Evolutionary conservation across 306 rosid species (phyloP), one percentile per base, ranked within the genome.

Genomic region (Castanospermum australe): DNA sequence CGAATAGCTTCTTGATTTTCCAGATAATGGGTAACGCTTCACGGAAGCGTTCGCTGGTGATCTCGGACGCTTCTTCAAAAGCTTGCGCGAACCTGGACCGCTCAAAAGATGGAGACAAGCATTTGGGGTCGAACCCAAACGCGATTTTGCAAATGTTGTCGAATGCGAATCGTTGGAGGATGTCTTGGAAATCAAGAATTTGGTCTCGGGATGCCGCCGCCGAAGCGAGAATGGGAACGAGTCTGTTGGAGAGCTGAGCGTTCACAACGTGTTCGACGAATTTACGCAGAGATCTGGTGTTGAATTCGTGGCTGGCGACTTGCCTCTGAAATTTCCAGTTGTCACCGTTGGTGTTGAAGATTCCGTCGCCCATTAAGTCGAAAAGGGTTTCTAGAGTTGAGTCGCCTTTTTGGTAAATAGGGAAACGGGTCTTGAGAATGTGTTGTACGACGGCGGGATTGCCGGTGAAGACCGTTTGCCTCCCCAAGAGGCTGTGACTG

Each of bases 101-200:
- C 2, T 87, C 84, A 1, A 70, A 55, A 8, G 92, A 89, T 6
- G 88, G 84, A 0, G 80, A 64, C 5, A 94, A 45, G 81, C 89
- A 87, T 1, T 76, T 86, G 0, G 97, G 92, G 24, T 94, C 94
- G 39, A 82, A 86, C 1, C 97, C 97, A 1, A 94, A 89, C 8
- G 94, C 93, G 30, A 92, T 90, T 30, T 73, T 81, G 78, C 97
- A 85, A 14, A 92, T 87, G 76, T 90, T 94, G 44, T 94, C 97
- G 45, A 94, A 90, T 0, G 92, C 86, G 30, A 94, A 92, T 1
- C 97, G 81, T 44, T 92, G 94, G 11, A 93, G 90, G 42, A 92
- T 84, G 47, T 92, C 94, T 65, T 92, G 94, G 50, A 94, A 81
- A 70, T 92, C 97, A 0, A 94, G 86, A 21, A 75, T 68, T 25